Evolutionary conservation across 345 rosid species (phyloP), one percentile per base, ranked within the genome.

Genomic region (Populus nigra): DNA sequence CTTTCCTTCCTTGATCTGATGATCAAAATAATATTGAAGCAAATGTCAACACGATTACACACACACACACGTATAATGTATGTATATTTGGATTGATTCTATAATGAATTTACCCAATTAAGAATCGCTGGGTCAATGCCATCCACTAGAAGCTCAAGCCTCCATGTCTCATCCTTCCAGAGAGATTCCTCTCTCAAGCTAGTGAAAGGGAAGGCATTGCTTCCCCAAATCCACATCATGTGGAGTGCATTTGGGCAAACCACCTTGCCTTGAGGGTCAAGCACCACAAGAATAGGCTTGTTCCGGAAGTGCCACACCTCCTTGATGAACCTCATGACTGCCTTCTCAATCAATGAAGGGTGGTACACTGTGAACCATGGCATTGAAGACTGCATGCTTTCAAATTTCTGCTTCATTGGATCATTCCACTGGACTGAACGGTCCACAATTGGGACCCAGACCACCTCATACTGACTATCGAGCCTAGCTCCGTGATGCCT

Each of bases 211-310:
- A 91, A 95, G 80, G 99, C 95, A 59, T 75, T 88, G 90, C 91
- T 90, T 31, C 97, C 97, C 98, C 98, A 95, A 83, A 95, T 93
- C 97, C 98, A 95, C 91, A 93, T 95, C 99, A 95, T 95, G 88
- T 95, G 96, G 80, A 95, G 83, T 33, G 99, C 99, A 75, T 95
- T 95, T 5, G 92, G 96, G 85, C 84, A 83, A n/a, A 83, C 93
- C 27, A 91, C 94, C 62, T 74, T 90, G 68, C 99, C 99, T 80
- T 91, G 95, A 29, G 94, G 91, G 81, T 95, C 97, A 69, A 95
- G 85, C 79, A 93, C 98, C 33, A 91, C 96, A 41, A 95, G 94
- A 81, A 95, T 91, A 18, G 98, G 96, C 87, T 86, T 90, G 88
- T 86, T 90, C 88, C 89, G 88, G 88, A 94, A 94, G 87, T 91